phyloP scores from a whole-genome alignment of 2,329 filamentous ascomycete genomes.

The Trichoderma lentiforme region DNA sequence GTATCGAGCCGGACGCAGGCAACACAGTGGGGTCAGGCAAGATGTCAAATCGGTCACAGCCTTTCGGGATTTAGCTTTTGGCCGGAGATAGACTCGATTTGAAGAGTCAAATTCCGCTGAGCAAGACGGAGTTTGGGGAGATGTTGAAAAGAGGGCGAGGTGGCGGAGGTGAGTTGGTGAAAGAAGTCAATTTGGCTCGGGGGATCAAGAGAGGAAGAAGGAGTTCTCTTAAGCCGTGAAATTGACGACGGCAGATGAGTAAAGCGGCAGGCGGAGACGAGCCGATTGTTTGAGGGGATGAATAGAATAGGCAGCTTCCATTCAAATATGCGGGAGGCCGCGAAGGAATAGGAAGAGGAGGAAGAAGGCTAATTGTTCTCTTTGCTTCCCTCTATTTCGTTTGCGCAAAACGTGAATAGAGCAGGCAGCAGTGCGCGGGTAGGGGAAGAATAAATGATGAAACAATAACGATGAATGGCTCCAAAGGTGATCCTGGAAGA shows the following conservation, averaged over 20 bases:
- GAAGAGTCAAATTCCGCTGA: not conserved
- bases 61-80: conserved; percentile 17
- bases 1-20: conserved; percentile 13
- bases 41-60: conserved; percentile 12
- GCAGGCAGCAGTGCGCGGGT: not conserved
- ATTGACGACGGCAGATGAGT: not conserved
- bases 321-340: conserved; percentile 8
- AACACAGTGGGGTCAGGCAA: conserved; percentile 1
- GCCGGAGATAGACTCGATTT: conserved; percentile 4
- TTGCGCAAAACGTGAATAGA: not conserved
- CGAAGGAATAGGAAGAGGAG: not conserved
- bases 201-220: not conserved
- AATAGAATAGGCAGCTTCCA: conserved; percentile 13
- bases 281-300: not conserved
- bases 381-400: not conserved
- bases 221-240: not conserved
- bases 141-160: not conserved
- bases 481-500: not conserved
- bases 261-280: not conserved
- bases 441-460: not conserved
- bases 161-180: not conserved
- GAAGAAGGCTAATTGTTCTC: not conserved
- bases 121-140: not conserved
- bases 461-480: not conserved
- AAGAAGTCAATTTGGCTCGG: not conserved